phyloP scores from a whole-genome alignment of 352 stramenopile genomes.

The Phytophthora pluvialis region DNA sequence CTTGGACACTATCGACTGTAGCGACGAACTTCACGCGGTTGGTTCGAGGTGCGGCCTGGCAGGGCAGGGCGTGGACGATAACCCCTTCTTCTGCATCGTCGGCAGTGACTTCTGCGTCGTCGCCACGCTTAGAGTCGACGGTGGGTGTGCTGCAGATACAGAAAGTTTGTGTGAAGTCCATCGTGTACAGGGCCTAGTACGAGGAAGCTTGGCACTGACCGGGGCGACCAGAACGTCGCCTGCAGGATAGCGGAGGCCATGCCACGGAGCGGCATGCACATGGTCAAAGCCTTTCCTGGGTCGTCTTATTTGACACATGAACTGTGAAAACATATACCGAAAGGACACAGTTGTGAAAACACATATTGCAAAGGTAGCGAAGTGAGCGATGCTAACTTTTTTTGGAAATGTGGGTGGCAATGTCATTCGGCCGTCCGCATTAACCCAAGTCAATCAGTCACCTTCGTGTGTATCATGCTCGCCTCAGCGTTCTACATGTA shows the following conservation, averaged over 20 bases:
- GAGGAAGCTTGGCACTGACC: constrained; percentile 7
- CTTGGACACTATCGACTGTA: constrained; percentile 3
- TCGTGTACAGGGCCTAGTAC: not conserved
- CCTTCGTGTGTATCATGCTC: no score
- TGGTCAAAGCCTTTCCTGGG: constrained; percentile 15
- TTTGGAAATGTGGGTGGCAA: no score
- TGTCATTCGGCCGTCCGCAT: no score
- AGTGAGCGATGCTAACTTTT: not conserved
- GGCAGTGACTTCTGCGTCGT: not conserved
- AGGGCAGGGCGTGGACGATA: not conserved
- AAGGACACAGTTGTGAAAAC: constrained; percentile 14
- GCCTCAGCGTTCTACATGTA: no score
- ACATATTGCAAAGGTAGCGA: not conserved
- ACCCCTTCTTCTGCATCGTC: not conserved
- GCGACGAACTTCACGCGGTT: constrained; percentile 11
- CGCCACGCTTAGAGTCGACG: not conserved
- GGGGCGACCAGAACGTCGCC: not conserved
- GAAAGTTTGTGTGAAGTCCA: not conserved
- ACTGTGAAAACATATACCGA: constrained; percentile 23
- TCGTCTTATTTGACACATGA: not conserved
- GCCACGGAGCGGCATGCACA: constrained; percentile 12
- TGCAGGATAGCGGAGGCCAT: constrained; percentile 2
- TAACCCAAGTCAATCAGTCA: no score
- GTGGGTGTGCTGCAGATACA: not conserved
- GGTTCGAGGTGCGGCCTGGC: not conserved